Evolutionary conservation across 148 eudicot species (phyloP), one percentile per base, ranked within the genome.

Genomic region (Fagopyrum esculentum): DNA sequence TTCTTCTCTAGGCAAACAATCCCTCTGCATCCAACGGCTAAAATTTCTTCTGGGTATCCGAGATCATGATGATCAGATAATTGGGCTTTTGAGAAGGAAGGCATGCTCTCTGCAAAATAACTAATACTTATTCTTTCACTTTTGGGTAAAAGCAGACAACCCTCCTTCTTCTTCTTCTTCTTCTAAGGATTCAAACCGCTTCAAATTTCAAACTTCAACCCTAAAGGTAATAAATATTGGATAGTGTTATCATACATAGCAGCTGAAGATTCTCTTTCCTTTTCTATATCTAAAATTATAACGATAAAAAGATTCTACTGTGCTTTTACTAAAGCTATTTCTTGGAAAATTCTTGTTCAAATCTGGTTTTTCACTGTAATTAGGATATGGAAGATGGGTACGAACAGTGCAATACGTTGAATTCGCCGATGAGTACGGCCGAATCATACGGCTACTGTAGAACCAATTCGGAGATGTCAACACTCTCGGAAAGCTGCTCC

Each of bases 401-500:
- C n/a, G 72, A 45, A 6, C 72, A 69, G 17, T 35, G 48, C 72
- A 40, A 69, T 43, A 9, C 49, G 11, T n/a, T 47, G 26, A 70
- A 52, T 61, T 93, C 97, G 49, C 83, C 82, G 4, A 68, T 74
- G 73, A 88, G 94, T 60, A 61, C 81, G 46, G 73, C 49, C 1
- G 88, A 89, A 68, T 90, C 94, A 30, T 84, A 81, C 54, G 80
- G 78, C 6, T 86, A 90, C 77, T 78, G 83, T 74, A 73, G 98
- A 77, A 90, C 95, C 11, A 85, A 73, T 66, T 96, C 99, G 1
- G 99, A 85, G 78, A 77, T 83, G 75, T 96, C 99, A 7, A 83
- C 81, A 30, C 80, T 76, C 76, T 89, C 98, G 2, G 89, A 83
- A 47, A 82, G 87, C 85, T 86, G 52, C 55, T 80, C 85, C 0